Conservation (phyloP, 306 rosid species). For the Fragaria vesca region DNA sequence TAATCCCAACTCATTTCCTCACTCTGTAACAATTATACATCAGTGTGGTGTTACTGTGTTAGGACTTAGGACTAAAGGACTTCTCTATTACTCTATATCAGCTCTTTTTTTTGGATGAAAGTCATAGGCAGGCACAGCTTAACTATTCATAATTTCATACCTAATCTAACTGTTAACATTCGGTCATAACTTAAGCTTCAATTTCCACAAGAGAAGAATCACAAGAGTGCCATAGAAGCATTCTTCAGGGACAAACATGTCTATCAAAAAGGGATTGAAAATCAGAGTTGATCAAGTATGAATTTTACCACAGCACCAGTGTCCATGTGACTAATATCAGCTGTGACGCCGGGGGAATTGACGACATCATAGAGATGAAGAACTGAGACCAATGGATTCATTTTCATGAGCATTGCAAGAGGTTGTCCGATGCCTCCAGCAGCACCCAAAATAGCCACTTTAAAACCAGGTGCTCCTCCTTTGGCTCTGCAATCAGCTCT, state of each 20-base stretch:
- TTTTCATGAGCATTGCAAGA: constrained; percentile 86
- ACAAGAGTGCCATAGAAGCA: neutral
- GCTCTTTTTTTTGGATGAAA: neutral
- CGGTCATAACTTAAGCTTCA: too few species aligned
- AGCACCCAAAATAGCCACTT: constrained; percentile 89
- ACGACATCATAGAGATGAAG: constrained; percentile 98
- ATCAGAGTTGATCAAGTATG: neutral
- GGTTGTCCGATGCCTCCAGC: constrained; percentile 98
- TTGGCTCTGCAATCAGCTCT: constrained; percentile 70
- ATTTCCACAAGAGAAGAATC: neutral
- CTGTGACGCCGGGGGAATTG: constrained; percentile 92
- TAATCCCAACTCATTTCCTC: neutral
- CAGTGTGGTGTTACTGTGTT: neutral
- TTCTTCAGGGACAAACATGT: neutral
- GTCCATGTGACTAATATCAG: constrained; percentile 96
- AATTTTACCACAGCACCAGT: constrained; percentile 90
- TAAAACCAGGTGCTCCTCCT: constrained; percentile 89
- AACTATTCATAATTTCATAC: neutral
- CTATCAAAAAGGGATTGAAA: neutral
- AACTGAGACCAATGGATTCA: constrained; percentile 84
- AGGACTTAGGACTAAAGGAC: neutral
- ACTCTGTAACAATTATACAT: neutral
- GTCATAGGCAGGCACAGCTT: neutral
- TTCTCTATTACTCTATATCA: neutral
- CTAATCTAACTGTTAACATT: neutral